phyloP scores from a whole-genome alignment of 163 green algal genomes.

The Prototheca cutis region DNA sequence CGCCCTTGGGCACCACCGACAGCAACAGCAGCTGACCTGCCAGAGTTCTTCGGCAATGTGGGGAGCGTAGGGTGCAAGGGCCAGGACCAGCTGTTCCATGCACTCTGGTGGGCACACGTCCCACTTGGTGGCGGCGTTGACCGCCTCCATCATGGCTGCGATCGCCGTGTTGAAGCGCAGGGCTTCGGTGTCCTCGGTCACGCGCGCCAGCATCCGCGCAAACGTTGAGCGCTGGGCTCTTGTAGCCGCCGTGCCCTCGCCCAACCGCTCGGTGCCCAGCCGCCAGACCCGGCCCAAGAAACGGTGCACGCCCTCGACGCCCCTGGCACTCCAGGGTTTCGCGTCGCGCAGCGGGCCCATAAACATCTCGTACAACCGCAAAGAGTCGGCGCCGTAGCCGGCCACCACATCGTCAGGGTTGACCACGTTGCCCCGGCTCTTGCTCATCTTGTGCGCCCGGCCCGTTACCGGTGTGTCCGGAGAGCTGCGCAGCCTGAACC shows the following conservation, averaged over 20 bases:
- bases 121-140: constrained; percentile 82
- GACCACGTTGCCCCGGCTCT: constrained; percentile 91
- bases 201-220: constrained; percentile 83
- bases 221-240: constrained; percentile 60
- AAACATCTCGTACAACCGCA: constrained; percentile 99
- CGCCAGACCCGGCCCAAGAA: constrained; percentile 89
- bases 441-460: constrained; percentile 96
- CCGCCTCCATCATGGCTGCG: constrained; percentile 97
- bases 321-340: constrained; percentile 90
- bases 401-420: constrained; percentile 95
- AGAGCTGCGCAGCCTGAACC: constrained; percentile 1
- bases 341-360: constrained; percentile 90
- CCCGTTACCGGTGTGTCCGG: constrained; percentile 26
- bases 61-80: constrained; percentile 90
- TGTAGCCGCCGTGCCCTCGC: not conserved
- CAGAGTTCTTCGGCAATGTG: constrained; percentile 93
- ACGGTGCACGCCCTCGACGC: constrained; percentile 91
- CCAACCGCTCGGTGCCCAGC: constrained; percentile 36
- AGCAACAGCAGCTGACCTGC: constrained; percentile 19
- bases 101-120: constrained; percentile 14
- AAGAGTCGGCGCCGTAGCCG: constrained; percentile 84
- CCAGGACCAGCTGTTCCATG: constrained; percentile 77
- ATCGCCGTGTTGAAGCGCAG: constrained; percentile 98
- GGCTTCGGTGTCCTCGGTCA: constrained; percentile 87
- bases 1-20: not conserved